Base-by-base conservation (phyloP, 352 stramenopile species). In the Globisporangium okanoganense region DNA sequence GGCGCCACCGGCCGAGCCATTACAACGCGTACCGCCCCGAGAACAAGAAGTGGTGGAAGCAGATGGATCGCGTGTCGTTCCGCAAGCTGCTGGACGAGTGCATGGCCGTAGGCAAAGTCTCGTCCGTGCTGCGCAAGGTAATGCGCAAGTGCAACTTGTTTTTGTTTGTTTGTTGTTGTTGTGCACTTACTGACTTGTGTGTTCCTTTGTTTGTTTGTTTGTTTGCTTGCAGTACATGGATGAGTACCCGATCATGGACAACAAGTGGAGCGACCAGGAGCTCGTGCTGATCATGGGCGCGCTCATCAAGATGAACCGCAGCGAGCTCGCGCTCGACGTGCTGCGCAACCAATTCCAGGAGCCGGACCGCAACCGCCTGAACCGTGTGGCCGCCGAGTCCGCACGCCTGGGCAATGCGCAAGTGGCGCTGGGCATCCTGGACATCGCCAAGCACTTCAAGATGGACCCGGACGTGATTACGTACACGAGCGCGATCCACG, bases 401-500 rank as follows among this genome's bases (percentile, higher is more conserved):
- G 82, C 82, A 25, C 72, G 84, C 16, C 41, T 90, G 55, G 81
- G 81, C 47, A 91, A 93, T 64, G 69, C 75, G 18, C 61, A 70
- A 14, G 76, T 93, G 43, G 84, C 84, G 40, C 58, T 89, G n/a
- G 82, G 79, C 20, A 71, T 91, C 18, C 68, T 93, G 38, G 73
- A 89, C 51, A 90, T 93, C 55, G 70, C 71, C 29, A 80, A 80
- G 43, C 74, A 93, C 61, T 88, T 90, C 44, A 54, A 75, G n/a
- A 61, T 91, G 53, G 48, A 67, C 36, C 79, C 78, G 1, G 81
- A 92, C 64, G 79, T 90, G 9, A 65, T 90, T 31, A 90, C 79
- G 31, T 95, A 88, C 73, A 92, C 82, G 25, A 89, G 80, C 57
- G 80, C 79, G 29, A 95, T 95, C 60, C 78, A 90, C 66, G 84